These are phyloP conservation scores for Puccinia triticina DNA, from an alignment of 1,284 basidiomycete species.

Conservation along the genomic window DNA sequence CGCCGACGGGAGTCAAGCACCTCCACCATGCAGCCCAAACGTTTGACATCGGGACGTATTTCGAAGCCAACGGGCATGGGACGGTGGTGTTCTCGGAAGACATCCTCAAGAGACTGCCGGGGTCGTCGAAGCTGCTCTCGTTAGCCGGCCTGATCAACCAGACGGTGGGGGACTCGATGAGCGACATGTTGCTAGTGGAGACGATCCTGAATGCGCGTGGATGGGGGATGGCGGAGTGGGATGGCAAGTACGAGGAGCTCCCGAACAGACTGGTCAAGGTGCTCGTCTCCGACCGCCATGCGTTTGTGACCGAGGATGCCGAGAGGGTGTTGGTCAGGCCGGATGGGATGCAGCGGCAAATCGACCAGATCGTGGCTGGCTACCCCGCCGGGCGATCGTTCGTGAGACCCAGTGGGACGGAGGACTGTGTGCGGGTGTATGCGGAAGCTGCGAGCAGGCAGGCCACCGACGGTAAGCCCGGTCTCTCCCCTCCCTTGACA, in stretches of 20 bases:
- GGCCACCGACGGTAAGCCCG: slow-evolving; percentile 73
- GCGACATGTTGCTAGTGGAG: slow-evolving; percentile 94
- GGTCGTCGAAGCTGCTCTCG: slow-evolving; percentile 70
- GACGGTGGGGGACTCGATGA: slow-evolving; percentile 95
- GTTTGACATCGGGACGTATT: slow-evolving; percentile 95
- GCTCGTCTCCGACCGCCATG: slow-evolving; percentile 77
- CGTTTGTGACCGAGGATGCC: slow-evolving; percentile 90
- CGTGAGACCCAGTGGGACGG: slow-evolving; percentile 94
- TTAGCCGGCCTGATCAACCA: slow-evolving; percentile 91
- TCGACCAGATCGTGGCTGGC: slow-evolving; percentile 79
- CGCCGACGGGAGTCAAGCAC: slow-evolving; percentile 96
- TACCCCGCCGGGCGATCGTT: slow-evolving; percentile 87
- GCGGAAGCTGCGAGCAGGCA: slow-evolving; percentile 79
- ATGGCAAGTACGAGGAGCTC: slow-evolving; percentile 87
- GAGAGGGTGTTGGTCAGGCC: slow-evolving; percentile 85
- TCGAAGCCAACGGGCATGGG: slow-evolving; percentile 98
- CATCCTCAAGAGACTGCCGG: slow-evolving; percentile 63
- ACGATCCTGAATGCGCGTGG: slow-evolving; percentile 84
- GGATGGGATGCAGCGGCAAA: slow-evolving; percentile 76
- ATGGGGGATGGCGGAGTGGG: slow-evolving; percentile 86
- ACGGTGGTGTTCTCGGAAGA: slow-evolving; percentile 88
- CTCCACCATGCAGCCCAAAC: slow-evolving; percentile 95
- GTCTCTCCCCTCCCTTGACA: neutral
- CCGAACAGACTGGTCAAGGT: slow-evolving; percentile 98
- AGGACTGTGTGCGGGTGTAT: slow-evolving; percentile 97